These are phyloP conservation scores for Echium plantagineum DNA, from an alignment of 257 asterid genomes.

Conservation along the genomic window DNA sequence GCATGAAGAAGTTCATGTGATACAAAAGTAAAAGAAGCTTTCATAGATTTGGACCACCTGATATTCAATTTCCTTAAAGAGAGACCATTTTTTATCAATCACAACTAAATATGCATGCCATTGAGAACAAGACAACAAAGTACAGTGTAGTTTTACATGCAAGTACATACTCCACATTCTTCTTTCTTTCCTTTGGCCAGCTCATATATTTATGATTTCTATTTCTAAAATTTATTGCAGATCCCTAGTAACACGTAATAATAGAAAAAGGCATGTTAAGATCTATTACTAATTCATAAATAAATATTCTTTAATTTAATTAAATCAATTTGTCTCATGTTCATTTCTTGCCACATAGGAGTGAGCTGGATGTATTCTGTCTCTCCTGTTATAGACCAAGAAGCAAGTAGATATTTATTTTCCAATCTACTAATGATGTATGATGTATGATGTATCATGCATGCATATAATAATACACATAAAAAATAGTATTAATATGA, in stretches of 20 bases:
- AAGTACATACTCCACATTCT: neutral
- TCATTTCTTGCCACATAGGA: neutral
- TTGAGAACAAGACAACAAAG: neutral
- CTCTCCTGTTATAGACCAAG: constrained; percentile 1
- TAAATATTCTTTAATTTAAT: neutral
- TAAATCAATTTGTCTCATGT: neutral
- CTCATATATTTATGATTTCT: neutral
- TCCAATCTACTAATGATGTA: neutral
- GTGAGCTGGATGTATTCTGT: neutral
- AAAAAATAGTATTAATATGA: no score
- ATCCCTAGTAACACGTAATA: neutral
- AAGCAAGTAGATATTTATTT: neutral
- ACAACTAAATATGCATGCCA: neutral
- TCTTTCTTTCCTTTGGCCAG: neutral
- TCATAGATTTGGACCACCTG: neutral
- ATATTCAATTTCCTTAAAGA: neutral
- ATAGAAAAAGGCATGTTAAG: neutral
- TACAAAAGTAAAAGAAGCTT: neutral
- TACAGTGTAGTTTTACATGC: neutral
- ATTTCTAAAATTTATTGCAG: neutral
- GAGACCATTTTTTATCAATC: neutral
- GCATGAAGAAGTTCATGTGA: neutral
- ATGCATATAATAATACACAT: no score
- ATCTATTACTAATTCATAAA: neutral
- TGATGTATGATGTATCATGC: neutral